Base-by-base conservation (phyloP, 2,329 filamentous ascomycete species). In the Aureobasidium mangrovei region DNA sequence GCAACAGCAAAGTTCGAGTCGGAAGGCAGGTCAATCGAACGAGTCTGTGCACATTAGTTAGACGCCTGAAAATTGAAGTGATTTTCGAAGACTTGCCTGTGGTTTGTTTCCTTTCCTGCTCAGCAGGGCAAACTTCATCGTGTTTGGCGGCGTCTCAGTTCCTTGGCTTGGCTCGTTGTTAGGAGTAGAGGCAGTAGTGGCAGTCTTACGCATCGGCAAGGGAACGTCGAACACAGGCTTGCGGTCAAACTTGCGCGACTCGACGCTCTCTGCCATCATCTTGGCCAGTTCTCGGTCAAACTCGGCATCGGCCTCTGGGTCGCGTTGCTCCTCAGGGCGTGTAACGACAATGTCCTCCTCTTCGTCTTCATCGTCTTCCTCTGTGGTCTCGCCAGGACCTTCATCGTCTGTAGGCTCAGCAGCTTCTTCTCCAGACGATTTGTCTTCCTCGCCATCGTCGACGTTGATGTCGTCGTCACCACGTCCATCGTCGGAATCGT, bases 271-370 rank as follows among this genome's bases (percentile, higher is more conserved):
- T 48, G 91, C 82, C 91, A 98, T 97, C 82, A 98, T 87, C 70
- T 95, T 96, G 36, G 93, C 91, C 69, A 95, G 93, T 70, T 97
- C 93, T 63, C 91, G 88, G 66, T 98, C 94, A 67, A 98, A 98
- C 40, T 98, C 93, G 5, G 91, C 93, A 65, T 98, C 93, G 39
- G 86, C 89, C 71, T 96, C 91, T 0, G 91, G 91, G 61, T 98
- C 91, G 55, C 91, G 79, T 62, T 91, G 82, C 67, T 96, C 89
- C 68, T 95, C 88, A 64, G 91, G 85, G 57, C 91, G 84, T 42
- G 89, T 94, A 45, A 98, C 91, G 41, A 96, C 81, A 61, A 97
- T 95, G 27, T 87, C 83, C 67, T 97, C 91, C 59, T 96, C 90
- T 59, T 80, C 77, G 24, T 85, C 86, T 39, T 84, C 84, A 31